phyloP scores from a whole-genome alignment of 768 basidiomycete genomes.

The Boletus vermiculosoides region DNA sequence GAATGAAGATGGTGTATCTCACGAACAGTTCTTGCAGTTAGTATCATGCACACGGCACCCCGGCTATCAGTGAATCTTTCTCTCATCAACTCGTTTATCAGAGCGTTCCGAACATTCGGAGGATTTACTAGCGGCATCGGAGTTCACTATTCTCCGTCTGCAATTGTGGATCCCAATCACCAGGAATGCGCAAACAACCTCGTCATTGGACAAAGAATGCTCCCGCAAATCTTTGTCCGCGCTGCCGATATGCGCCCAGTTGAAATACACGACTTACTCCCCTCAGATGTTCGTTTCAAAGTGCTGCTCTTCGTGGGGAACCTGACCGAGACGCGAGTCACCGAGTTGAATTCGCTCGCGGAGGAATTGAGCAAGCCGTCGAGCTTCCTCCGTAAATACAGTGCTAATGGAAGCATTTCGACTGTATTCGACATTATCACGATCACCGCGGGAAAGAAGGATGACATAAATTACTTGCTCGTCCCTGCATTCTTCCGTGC shows the following conservation, averaged over 20 bases:
- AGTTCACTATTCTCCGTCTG: conserved; percentile 40
- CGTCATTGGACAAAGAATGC: conserved; percentile 40
- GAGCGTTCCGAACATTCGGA: conserved; percentile 39
- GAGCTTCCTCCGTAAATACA: conserved; percentile 32
- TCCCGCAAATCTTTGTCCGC: conserved; percentile 35
- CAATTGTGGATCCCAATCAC: conserved; percentile 33
- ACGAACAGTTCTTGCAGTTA: conserved; percentile 38
- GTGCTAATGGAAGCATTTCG: conserved; percentile 15
- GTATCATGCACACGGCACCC: neutral
- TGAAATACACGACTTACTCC: conserved; percentile 43
- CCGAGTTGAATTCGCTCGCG: conserved; percentile 27
- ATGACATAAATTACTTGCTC: conserved; percentile 32
- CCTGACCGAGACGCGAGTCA: conserved; percentile 20
- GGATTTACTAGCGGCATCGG: conserved; percentile 39
- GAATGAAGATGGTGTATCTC: conserved; percentile 34
- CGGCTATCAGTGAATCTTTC: neutral
- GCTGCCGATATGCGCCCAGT: conserved; percentile 37
- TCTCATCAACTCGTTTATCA: conserved; percentile 13
- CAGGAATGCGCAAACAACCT: conserved; percentile 34
- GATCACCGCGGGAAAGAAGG: conserved; percentile 31
- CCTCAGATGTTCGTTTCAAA: conserved; percentile 39
- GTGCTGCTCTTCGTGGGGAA: conserved; percentile 36
- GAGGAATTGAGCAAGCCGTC: conserved; percentile 26
- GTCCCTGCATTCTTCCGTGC: conserved; percentile 36
- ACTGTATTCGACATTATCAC: conserved; percentile 35